These are phyloP conservation scores for Rickenella mellea DNA, from an alignment of 768 basidiomycete species.

Conservation along the genomic window DNA sequence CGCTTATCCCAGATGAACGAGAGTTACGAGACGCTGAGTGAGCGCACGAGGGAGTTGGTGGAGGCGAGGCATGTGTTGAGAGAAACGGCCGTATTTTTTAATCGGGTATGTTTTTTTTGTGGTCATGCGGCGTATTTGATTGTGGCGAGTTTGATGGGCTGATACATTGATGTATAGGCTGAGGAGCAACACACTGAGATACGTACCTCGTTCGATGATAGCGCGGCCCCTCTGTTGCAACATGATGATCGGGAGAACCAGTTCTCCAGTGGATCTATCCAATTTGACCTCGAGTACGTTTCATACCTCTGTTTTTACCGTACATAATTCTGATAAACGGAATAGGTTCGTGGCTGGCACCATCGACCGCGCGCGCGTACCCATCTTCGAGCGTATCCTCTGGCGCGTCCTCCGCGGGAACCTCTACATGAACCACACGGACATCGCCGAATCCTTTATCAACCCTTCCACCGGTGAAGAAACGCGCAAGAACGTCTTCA, in stretches of 20 bases:
- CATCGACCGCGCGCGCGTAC: slow-evolving; percentile 83
- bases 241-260: slow-evolving; percentile 79
- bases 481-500: slow-evolving; percentile 96
- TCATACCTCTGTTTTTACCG: background rate
- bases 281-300: slow-evolving; percentile 84
- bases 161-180: slow-evolving; percentile 38
- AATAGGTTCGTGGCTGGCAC: slow-evolving; percentile 89
- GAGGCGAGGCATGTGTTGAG: slow-evolving; percentile 92
- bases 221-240: slow-evolving; percentile 81
- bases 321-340: slow-evolving; percentile 1
- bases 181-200: slow-evolving; percentile 73
- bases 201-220: slow-evolving; percentile 85
- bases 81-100: slow-evolving; percentile 96
- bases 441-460: slow-evolving; percentile 87
- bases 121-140: background rate
- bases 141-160: background rate
- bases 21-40: slow-evolving; percentile 81
- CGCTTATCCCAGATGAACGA: slow-evolving; percentile 86
- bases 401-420: slow-evolving; percentile 98
- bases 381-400: slow-evolving; percentile 92
- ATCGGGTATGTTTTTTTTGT: slow-evolving; percentile 42
- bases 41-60: slow-evolving; percentile 75
- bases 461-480: slow-evolving; percentile 77
- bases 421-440: slow-evolving; percentile 97
- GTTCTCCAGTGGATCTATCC: slow-evolving; percentile 27